Conservation (phyloP, 768 basidiomycete species). For the Russula ochroleuca region DNA sequence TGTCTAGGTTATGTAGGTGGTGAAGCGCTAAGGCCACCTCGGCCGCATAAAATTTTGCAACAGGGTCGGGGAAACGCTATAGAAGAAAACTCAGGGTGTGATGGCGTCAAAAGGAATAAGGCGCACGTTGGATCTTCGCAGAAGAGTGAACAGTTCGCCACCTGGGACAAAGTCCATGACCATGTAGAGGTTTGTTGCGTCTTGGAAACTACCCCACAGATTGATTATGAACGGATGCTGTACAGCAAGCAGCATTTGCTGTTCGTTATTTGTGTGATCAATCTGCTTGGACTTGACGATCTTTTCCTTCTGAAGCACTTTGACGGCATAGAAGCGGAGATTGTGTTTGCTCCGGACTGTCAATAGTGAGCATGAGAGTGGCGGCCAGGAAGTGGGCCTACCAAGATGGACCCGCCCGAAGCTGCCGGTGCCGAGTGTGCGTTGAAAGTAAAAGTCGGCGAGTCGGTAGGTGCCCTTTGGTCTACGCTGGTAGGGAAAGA, state of each 20-base stretch:
- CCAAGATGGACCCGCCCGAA: constrained; percentile 96
- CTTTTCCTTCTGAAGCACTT: constrained; percentile 90
- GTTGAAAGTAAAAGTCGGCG: constrained; percentile 71
- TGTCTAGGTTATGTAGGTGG: constrained; percentile 78
- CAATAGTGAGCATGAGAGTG: neutral
- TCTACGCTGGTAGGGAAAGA: constrained; percentile 39
- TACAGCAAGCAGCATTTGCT: constrained; percentile 76
- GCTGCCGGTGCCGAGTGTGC: constrained; percentile 89
- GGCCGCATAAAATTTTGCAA: constrained; percentile 96
- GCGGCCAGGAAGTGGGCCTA: constrained; percentile 32
- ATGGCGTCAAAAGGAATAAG: neutral
- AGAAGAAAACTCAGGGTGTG: constrained; percentile 26
- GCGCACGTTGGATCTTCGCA: constrained; percentile 83
- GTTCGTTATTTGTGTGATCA: constrained; percentile 96
- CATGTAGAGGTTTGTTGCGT: constrained; percentile 91
- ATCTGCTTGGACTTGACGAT: constrained; percentile 92
- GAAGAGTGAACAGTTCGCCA: constrained; percentile 91
- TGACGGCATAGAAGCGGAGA: constrained; percentile 93
- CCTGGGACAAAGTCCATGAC: constrained; percentile 97
- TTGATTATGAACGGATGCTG: constrained; percentile 95
- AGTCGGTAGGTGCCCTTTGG: constrained; percentile 68
- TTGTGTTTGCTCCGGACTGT: constrained; percentile 89
- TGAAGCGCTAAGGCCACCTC: constrained; percentile 92
- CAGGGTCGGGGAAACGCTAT: constrained; percentile 95
- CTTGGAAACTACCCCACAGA: constrained; percentile 95